Conservation (phyloP, 2,329 filamentous ascomycete species). For the Verticillium alfalfae region DNA sequence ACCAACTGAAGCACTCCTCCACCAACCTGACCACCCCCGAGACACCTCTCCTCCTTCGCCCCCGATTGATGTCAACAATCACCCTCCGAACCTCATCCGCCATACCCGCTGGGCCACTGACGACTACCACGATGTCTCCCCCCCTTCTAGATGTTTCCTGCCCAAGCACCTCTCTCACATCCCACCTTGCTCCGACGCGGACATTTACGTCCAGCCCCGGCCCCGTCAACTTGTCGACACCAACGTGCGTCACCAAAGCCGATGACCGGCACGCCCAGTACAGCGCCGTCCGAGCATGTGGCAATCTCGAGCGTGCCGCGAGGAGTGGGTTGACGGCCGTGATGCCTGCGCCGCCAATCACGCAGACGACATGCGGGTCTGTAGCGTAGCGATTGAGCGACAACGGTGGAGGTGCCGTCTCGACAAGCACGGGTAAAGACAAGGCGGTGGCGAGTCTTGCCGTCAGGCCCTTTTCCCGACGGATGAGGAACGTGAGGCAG, state of each 20-base stretch:
- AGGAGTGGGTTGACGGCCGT: conserved; percentile 2
- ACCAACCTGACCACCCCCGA: neutral
- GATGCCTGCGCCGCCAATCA: neutral
- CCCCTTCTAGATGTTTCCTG: neutral
- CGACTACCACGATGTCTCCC: conserved; percentile 7
- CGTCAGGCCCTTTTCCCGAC: conserved; percentile 5
- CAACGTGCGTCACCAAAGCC: conserved; percentile 5
- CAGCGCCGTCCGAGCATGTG: neutral
- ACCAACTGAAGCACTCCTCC: conserved; percentile 2
- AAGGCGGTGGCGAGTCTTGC: neutral
- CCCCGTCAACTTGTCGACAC: neutral
- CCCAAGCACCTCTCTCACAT: conserved; percentile 3
- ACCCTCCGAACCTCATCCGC: conserved; percentile 10
- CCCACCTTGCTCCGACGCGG: conserved; percentile 2
- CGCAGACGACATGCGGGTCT: neutral
- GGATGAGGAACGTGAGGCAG: conserved; percentile 5
- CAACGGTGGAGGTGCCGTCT: neutral
- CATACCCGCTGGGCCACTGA: conserved; percentile 12
- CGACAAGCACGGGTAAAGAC: neutral
- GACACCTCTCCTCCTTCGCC: neutral
- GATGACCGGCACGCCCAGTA: conserved; percentile 4
- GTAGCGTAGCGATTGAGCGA: neutral
- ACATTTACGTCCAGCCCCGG: neutral
- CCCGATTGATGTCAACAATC: conserved; percentile 6
- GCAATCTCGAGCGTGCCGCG: conserved; percentile 1